Evolutionary conservation across 805 yeast genomes (phyloP).

Genomic region (Pichia nanzhaoensis): DNA sequence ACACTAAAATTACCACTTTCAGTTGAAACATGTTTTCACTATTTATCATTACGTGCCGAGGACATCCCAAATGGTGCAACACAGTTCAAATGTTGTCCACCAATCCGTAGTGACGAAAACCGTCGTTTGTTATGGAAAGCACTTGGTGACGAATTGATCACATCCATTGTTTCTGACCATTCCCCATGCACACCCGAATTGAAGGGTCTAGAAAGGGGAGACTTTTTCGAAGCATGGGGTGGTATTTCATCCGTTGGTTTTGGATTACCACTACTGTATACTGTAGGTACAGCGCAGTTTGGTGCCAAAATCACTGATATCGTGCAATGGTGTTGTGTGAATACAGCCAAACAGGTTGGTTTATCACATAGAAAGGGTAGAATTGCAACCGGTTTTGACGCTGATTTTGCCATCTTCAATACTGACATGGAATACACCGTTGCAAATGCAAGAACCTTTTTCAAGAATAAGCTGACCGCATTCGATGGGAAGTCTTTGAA

Average conservation of each 20-base stretch:
- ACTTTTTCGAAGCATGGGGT: conserved; percentile 93
- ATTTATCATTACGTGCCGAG: conserved; percentile 72
- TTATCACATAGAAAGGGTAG: conserved; percentile 65
- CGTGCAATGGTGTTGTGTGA: conserved; percentile 70
- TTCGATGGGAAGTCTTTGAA: conserved; percentile 62
- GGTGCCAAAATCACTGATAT: conserved; percentile 44
- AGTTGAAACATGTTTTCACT: conserved; percentile 94
- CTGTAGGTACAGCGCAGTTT: conserved; percentile 51
- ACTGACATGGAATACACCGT: conserved; percentile 45
- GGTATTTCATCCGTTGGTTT: conserved; percentile 92
- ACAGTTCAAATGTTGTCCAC: conserved; percentile 91
- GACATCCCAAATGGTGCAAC: conserved; percentile 71
- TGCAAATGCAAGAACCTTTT: conserved; percentile 50
- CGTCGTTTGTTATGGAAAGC: conserved; percentile 75
- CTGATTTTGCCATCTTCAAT: conserved; percentile 82
- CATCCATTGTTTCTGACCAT: conserved; percentile 90
- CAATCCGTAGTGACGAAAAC: conserved; percentile 73
- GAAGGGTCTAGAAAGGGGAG: conserved; percentile 76
- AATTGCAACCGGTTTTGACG: conserved; percentile 71
- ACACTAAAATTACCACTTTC: conserved; percentile 52
- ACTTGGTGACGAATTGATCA: conserved; percentile 53
- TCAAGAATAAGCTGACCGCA: conserved; percentile 86
- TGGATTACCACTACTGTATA: conserved; percentile 75
- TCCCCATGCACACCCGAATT: conserved; percentile 93
- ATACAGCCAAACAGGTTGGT: conserved; percentile 85